These are phyloP conservation scores for Linnemannia hyalina DNA, from an alignment of 192 early-diverging fungal species.

Conservation along the genomic window DNA sequence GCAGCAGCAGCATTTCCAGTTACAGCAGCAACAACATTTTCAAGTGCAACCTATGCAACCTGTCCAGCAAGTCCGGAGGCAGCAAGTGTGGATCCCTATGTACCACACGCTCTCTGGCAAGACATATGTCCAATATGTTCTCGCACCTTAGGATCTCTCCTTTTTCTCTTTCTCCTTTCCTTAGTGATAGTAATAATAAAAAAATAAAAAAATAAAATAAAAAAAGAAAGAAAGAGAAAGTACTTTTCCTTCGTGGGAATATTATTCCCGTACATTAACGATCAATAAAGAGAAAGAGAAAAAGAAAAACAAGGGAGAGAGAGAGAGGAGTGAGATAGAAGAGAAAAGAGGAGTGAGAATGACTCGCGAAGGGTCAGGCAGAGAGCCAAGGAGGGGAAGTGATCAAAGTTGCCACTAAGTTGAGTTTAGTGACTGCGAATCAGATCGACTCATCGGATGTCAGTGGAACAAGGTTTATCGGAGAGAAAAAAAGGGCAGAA, in stretches of 20 bases:
- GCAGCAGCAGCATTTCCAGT: neutral
- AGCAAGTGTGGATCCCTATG: constrained; percentile 50
- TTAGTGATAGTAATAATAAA: neutral
- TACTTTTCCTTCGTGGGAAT: neutral
- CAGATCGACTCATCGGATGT: constrained; percentile 6
- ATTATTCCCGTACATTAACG: neutral
- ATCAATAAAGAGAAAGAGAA: no score
- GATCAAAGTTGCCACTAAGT: neutral
- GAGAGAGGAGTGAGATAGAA: neutral
- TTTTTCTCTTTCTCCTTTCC: neutral
- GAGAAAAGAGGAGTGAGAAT: neutral
- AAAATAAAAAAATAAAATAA: neutral
- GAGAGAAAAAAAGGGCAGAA: neutral
- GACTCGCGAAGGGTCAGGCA: neutral
- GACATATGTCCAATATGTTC: constrained; percentile 41
- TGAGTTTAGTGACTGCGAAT: neutral
- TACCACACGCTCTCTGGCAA: constrained; percentile 35
- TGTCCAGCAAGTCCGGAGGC: constrained; percentile 23
- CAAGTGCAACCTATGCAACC: constrained; percentile 15
- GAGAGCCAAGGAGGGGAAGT: no score
- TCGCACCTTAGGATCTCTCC: neutral
- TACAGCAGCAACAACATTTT: constrained; percentile 6
- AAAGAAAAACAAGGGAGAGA: no score
- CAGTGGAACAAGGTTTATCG: neutral
- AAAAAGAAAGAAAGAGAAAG: neutral